A percentile compares a stretch with the other conserved stretches of the same genome.
Conservation (phyloP, 2,329 filamentous ascomycete genomes). For the Aspergillus sojae region DNA sequence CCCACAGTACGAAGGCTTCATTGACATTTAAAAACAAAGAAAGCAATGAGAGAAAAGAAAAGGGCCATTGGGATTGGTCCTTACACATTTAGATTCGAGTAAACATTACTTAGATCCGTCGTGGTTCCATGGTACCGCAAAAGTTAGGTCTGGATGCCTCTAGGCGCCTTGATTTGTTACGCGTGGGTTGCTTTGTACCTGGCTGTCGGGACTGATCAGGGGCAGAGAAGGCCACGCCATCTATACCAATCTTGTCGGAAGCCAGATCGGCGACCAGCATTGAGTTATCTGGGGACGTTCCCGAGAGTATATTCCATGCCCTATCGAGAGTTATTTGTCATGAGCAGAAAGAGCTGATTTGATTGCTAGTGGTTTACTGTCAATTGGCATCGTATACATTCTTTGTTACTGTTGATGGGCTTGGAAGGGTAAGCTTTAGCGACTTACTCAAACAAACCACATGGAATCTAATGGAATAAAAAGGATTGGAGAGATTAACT, state of each 20-base stretch:
- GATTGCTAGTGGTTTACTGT: not conserved
- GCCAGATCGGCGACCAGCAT: conserved; percentile 3
- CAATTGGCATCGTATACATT: not conserved
- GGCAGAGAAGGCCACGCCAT: not conserved
- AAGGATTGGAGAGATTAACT: not conserved
- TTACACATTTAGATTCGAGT: not conserved
- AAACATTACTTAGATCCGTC: not conserved
- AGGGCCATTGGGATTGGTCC: not conserved
- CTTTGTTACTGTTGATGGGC: not conserved
- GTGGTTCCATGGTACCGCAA: not conserved
- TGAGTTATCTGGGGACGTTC: conserved; percentile 4
- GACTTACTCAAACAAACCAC: not conserved
- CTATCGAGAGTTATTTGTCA: not conserved
- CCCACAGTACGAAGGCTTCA: not conserved
- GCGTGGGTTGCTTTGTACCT: conserved; percentile 6
- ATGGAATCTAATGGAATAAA: not conserved
- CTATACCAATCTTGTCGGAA: conserved; percentile 5
- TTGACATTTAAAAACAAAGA: not conserved
- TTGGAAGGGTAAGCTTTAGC: not conserved
- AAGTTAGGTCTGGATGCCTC: conserved; percentile 4
- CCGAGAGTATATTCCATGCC: not conserved
- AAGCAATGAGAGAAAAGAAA: not conserved
- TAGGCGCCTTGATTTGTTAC: not conserved
- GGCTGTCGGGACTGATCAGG: not conserved
- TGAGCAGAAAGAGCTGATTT: not conserved